Evolutionary conservation across 2,329 filamentous ascomycete species (phyloP).

Genomic region (Periconia macrospinosa): DNA sequence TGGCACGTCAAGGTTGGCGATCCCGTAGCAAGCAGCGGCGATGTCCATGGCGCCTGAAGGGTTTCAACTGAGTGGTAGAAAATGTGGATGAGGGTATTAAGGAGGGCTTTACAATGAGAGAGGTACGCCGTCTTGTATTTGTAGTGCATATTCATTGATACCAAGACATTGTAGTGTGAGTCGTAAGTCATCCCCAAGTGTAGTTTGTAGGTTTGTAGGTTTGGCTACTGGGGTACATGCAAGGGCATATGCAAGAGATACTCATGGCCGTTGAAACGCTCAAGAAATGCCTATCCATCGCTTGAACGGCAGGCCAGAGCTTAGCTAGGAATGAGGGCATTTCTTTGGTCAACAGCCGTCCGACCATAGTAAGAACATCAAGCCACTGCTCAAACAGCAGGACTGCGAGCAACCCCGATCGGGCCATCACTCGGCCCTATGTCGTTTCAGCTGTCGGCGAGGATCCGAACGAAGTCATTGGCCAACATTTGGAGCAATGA

Average conservation of each 20-base stretch:
- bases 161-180: no score
- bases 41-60: slow-evolving; percentile 3
- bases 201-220: no score
- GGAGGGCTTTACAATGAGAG: neutral
- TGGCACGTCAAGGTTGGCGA: neutral
- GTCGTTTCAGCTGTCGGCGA: neutral
- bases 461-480: neutral
- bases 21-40: neutral
- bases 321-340: no score
- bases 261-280: neutral
- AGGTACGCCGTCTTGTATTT: neutral
- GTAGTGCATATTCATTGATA: neutral
- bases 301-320: no score
- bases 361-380: neutral
- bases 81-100: neutral
- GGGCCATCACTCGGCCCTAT: neutral
- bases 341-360: neutral
- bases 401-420: neutral
- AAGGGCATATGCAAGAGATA: neutral
- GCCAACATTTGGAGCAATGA: neutral
- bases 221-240: neutral
- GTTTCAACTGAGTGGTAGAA: neutral
- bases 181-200: no score
- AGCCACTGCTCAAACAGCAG: neutral
- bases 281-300: no score